These are phyloP conservation scores for Stachybotrys chartarum DNA, from an alignment of 2,329 filamentous ascomycete species.

Conservation along the genomic window DNA sequence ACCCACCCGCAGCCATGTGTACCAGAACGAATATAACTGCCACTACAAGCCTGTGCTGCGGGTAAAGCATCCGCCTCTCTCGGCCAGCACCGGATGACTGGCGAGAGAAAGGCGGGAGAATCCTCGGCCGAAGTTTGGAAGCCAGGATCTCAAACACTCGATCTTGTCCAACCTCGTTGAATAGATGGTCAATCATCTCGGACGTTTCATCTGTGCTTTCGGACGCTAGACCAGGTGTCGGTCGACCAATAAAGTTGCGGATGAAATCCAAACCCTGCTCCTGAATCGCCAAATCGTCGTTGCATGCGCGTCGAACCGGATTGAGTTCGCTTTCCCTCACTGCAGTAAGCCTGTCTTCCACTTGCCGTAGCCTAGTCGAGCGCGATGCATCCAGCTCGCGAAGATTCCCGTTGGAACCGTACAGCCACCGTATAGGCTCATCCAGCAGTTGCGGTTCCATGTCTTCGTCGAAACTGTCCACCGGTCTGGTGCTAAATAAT, in stretches of 20 bases:
- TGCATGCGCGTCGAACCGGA: constrained; percentile 58
- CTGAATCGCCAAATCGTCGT: constrained; percentile 78
- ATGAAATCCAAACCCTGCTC: constrained; percentile 87
- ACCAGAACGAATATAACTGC: constrained; percentile 77
- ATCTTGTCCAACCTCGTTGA: constrained; percentile 67
- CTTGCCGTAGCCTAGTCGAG: constrained; percentile 38
- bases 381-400: constrained; percentile 24
- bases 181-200: constrained; percentile 79
- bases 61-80: constrained; percentile 46
- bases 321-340: constrained; percentile 63
- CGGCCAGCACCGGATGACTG: constrained; percentile 23
- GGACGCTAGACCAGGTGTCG: constrained; percentile 39
- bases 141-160: constrained; percentile 75
- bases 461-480: constrained; percentile 48
- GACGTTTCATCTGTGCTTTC: constrained; percentile 43
- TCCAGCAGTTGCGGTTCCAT: constrained; percentile 47
- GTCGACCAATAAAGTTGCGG: constrained; percentile 74
- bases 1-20: constrained; percentile 77
- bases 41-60: constrained; percentile 63
- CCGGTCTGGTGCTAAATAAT: constrained; percentile 26
- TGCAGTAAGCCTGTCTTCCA: constrained; percentile 39
- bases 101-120: constrained; percentile 45
- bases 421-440: constrained; percentile 32
- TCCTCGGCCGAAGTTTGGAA: constrained; percentile 63
- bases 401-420: constrained; percentile 21